phyloP scores from a whole-genome alignment of 768 basidiomycete genomes.

The Boletus subcaerulescens region DNA sequence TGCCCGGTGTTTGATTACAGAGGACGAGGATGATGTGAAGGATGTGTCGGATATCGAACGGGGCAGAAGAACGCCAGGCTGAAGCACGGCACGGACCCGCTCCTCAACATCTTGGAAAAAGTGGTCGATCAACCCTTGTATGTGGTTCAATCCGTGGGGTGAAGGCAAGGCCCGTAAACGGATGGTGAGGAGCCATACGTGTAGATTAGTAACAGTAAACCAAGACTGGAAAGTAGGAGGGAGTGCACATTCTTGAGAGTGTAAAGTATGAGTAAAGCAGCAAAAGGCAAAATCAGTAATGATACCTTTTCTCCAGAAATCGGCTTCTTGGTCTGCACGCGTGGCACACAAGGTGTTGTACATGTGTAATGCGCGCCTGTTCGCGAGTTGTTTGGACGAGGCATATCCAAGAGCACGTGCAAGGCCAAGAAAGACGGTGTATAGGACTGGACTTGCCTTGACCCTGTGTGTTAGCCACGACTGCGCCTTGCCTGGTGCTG shows the following conservation, averaged over 20 bases:
- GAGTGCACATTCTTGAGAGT: conserved; percentile 63
- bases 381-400: conserved; percentile 59
- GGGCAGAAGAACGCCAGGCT: conserved; percentile 42
- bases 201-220: conserved; percentile 91
- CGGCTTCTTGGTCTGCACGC: conserved; percentile 54
- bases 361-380: conserved; percentile 51
- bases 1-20: conserved; percentile 14
- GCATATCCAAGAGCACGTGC: conserved; percentile 57
- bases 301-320: conserved; percentile 67
- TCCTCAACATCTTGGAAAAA: conserved; percentile 95
- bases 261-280: neutral
- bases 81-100: conserved; percentile 78
- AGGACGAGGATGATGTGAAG: neutral
- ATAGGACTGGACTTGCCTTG: conserved; percentile 46
- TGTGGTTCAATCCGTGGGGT: conserved; percentile 61
- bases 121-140: conserved; percentile 86
- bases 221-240: conserved; percentile 96
- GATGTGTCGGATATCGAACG: conserved; percentile 18
- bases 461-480: conserved; percentile 58
- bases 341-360: conserved; percentile 57
- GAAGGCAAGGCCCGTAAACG: conserved; percentile 80
- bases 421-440: conserved; percentile 44
- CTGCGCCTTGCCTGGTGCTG: conserved; percentile 23
- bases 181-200: conserved; percentile 87
- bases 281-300: neutral